A percentile compares a stretch with the other conserved stretches of the same genome.
These are phyloP conservation scores for Trichoderma sp. DNA, from an alignment of 2,329 filamentous ascomycete species.

Conservation along the genomic window DNA sequence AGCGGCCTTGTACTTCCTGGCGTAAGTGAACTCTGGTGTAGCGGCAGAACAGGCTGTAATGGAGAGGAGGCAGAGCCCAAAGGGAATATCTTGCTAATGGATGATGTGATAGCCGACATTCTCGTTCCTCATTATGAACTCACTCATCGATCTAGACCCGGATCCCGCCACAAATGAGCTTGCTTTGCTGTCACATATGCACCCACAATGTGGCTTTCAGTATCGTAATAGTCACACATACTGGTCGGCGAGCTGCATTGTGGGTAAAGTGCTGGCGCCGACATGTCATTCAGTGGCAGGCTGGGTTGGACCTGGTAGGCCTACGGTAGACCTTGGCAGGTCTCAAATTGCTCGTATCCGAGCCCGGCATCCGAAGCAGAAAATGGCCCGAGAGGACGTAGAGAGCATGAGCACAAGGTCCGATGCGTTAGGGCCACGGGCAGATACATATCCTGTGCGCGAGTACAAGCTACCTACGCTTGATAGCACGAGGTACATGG, in stretches of 20 bases:
- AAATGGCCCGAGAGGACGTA: conserved; percentile 62
- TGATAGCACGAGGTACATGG: conserved; percentile 59
- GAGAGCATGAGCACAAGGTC: conserved; percentile 68
- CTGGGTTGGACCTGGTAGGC: conserved; percentile 74
- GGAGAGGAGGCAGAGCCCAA: background rate
- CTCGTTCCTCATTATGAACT: conserved; percentile 78
- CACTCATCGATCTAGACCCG: conserved; percentile 73
- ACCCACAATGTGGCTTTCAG: conserved; percentile 74
- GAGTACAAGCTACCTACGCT: conserved; percentile 68
- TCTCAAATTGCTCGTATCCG: conserved; percentile 73
- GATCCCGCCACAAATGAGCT: conserved; percentile 68
- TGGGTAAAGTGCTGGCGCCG: conserved; percentile 75
- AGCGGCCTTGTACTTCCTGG: conserved; percentile 74
- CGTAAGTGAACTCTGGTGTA: conserved; percentile 45
- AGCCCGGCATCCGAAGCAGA: conserved; percentile 60
- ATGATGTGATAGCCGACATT: conserved; percentile 55
- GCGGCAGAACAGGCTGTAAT: background rate
- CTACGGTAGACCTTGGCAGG: conserved; percentile 66
- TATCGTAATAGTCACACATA: conserved; percentile 76
- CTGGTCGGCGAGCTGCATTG: conserved; percentile 72
- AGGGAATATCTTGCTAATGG: conserved; percentile 4
- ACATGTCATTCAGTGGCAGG: conserved; percentile 72
- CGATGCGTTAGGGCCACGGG: conserved; percentile 68
- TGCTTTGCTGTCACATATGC: conserved; percentile 68
- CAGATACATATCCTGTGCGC: conserved; percentile 64